Evolutionary conservation across 805 yeast genomes (phyloP).

Genomic region (Metschnikowia chrysomelidarum): DNA sequence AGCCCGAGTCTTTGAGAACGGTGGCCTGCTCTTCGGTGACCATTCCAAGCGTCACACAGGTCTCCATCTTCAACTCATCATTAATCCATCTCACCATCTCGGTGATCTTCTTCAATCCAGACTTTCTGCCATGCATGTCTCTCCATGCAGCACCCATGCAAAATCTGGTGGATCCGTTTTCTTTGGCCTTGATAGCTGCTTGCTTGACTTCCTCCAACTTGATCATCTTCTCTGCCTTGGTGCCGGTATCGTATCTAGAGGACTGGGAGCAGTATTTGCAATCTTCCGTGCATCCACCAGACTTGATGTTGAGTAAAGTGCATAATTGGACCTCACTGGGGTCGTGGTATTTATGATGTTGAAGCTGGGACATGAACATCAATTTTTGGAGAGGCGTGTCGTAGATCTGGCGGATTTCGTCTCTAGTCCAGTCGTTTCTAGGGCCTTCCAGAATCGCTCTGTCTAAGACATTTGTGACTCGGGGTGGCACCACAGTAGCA

Average conservation of each 20-base stretch:
- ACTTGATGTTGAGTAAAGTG: slow-evolving; percentile 69
- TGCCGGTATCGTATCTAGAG: slow-evolving; percentile 62
- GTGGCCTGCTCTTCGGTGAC: slow-evolving; percentile 61
- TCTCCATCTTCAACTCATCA: slow-evolving; percentile 62
- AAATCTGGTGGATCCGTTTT: slow-evolving; percentile 72
- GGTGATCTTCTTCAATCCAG: slow-evolving; percentile 58
- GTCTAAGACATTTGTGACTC: slow-evolving; percentile 1
- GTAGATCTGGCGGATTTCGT: slow-evolving; percentile 59
- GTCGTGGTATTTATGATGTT: slow-evolving; percentile 66
- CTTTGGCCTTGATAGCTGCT: slow-evolving; percentile 64
- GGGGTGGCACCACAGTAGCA: neutral
- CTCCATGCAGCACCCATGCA: slow-evolving; percentile 91
- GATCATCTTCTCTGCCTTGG: slow-evolving; percentile 66
- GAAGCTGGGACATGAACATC: slow-evolving; percentile 56
- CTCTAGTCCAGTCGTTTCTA: slow-evolving; percentile 53
- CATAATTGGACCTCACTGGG: slow-evolving; percentile 72
- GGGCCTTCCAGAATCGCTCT: slow-evolving; percentile 13
- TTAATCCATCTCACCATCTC: slow-evolving; percentile 66
- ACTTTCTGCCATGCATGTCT: slow-evolving; percentile 76
- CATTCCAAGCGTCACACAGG: slow-evolving; percentile 83
- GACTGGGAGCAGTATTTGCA: slow-evolving; percentile 83
- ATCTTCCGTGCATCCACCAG: slow-evolving; percentile 82
- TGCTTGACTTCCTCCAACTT: slow-evolving; percentile 58
- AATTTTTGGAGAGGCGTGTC: slow-evolving; percentile 65
- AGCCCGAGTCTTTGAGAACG: slow-evolving; percentile 60